These are phyloP conservation scores for Candida mesenterica DNA, from an alignment of 1,139 yeast species.

Conservation along the genomic window DNA sequence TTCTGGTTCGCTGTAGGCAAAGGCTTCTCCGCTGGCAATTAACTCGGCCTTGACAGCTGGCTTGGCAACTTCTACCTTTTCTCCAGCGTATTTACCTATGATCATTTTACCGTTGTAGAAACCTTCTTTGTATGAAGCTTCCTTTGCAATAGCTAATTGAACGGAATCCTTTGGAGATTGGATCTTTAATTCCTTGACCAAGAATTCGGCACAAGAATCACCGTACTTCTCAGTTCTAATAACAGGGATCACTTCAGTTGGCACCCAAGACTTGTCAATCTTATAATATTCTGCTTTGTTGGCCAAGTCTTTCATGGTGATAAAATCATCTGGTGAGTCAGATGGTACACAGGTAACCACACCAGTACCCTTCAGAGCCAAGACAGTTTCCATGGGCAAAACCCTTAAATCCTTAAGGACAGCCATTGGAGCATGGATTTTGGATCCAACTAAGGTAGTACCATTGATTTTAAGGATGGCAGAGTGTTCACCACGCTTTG, in stretches of 20 bases:
- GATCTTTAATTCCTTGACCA: conserved; percentile 85
- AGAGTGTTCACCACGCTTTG: conserved; percentile 75
- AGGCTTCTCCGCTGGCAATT: conserved; percentile 75
- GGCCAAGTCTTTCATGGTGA: conserved; percentile 78
- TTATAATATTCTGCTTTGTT: conserved; percentile 91
- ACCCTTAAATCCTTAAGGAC: conserved; percentile 70
- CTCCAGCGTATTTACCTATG: conserved; percentile 81
- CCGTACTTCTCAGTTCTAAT: conserved; percentile 86
- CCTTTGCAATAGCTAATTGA: conserved; percentile 89
- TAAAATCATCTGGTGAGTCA: conserved; percentile 95
- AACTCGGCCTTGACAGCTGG: conserved; percentile 81
- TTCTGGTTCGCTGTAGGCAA: conserved; percentile 94
- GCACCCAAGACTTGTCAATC: conserved; percentile 85
- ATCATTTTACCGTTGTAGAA: conserved; percentile 85
- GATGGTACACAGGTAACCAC: conserved; percentile 98
- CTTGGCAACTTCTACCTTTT: conserved; percentile 88
- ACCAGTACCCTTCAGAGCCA: conserved; percentile 96
- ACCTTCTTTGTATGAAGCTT: conserved; percentile 94
- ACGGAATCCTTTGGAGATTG: conserved; percentile 91
- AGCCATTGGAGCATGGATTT: conserved; percentile 83
- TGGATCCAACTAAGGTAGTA: conserved; percentile 75
- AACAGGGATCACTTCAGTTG: conserved; percentile 68
- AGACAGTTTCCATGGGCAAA: conserved; percentile 96
- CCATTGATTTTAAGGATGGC: conserved; percentile 67
- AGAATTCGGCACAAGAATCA: conserved; percentile 78